Conservation (phyloP, 75 land plant species). For the Pinus tabuliformis region DNA sequence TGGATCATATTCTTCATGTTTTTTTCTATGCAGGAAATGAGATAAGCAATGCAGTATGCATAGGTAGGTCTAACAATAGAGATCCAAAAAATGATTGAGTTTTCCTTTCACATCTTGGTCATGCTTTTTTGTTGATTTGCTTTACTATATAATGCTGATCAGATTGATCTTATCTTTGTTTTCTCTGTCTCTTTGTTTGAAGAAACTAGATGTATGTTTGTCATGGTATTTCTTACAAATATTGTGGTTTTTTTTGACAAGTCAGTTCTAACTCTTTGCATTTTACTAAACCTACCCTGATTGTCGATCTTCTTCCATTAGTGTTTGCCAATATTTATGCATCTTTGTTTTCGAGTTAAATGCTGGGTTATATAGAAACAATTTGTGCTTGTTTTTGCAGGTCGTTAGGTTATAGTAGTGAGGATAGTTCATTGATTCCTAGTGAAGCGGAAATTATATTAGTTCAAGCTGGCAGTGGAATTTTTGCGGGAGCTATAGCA, state of each 20-base stretch:
- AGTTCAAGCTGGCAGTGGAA: slow-evolving; percentile 89
- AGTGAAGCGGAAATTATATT: slow-evolving; percentile 42
- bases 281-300: not conserved
- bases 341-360: not conserved
- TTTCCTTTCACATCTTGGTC: not conserved
- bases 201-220: not conserved
- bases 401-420: slow-evolving; percentile 43
- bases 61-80: no score
- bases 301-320: not conserved
- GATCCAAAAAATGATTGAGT: no score
- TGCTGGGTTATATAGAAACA: not conserved
- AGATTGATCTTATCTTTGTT: not conserved
- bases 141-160: not conserved
- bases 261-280: not conserved
- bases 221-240: not conserved
- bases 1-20: no score
- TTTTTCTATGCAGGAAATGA: no score
- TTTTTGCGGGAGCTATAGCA: slow-evolving; percentile 81
- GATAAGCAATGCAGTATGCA: no score
- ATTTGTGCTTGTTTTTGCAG: slow-evolving; percentile 26
- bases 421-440: slow-evolving; percentile 33
- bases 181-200: no score
- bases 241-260: not conserved
- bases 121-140: not conserved
- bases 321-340: not conserved